Evolutionary conservation across 2,329 filamentous ascomycete species (phyloP).

Genomic region (Neofusicoccum parvum): DNA sequence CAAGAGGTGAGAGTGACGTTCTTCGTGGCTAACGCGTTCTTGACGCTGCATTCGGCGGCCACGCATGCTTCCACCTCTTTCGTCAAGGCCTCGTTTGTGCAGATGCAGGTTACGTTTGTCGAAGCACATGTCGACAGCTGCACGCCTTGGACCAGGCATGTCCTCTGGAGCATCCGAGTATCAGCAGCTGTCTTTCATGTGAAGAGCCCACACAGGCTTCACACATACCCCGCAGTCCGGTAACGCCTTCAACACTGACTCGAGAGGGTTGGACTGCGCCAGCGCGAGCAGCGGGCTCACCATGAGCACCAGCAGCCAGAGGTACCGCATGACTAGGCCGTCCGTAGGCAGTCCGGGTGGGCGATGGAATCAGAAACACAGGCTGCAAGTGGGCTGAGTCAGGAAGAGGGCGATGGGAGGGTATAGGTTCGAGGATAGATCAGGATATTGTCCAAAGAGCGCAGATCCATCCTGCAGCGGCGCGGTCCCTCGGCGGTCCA

Average conservation of each 20-base stretch:
- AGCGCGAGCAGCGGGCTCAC: neutral
- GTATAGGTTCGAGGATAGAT: neutral
- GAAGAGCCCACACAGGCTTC: neutral
- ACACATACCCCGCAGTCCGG: constrained; percentile 15
- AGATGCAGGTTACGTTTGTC: constrained; percentile 20
- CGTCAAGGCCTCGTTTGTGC: constrained; percentile 10
- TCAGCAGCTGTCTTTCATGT: neutral
- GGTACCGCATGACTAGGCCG: neutral
- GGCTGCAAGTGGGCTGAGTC: neutral
- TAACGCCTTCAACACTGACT: constrained; percentile 12
- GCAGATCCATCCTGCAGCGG: neutral
- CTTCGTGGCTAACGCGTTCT: constrained; percentile 35
- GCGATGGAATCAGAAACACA: neutral
- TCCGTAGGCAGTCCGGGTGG: neutral
- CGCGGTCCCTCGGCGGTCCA: neutral
- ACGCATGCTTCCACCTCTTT: constrained; percentile 7
- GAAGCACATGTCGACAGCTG: neutral
- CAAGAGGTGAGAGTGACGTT: constrained; percentile 46
- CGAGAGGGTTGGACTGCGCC: neutral
- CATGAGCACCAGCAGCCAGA: constrained; percentile 11
- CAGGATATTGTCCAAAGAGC: neutral
- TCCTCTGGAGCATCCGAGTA: neutral
- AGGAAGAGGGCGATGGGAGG: neutral
- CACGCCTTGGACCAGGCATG: constrained; percentile 2
- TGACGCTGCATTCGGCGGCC: constrained; percentile 1